Conservation (phyloP, 23 red algal genomes). For the Pyropia haitanensis region DNA sequence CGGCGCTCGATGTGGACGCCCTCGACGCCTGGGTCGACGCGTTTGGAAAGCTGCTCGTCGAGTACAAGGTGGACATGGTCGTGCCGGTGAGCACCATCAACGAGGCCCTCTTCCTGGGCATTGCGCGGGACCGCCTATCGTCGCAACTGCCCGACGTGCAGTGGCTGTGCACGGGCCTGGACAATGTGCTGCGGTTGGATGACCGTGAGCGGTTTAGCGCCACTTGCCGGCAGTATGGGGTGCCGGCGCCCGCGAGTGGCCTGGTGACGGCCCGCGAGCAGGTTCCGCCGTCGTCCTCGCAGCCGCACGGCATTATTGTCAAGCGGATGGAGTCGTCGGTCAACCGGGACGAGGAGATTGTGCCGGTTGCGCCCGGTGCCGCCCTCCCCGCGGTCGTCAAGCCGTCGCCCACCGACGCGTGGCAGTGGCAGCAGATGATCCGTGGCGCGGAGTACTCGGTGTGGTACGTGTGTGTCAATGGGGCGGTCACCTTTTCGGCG, state of each 20-base stretch:
- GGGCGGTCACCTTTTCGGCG: conserved; percentile 30
- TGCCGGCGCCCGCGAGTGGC: conserved; percentile 24
- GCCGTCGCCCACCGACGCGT: conserved; percentile 20
- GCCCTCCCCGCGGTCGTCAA: conserved; percentile 12
- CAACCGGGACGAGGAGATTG: conserved; percentile 57
- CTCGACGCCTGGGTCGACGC: conserved; percentile 25
- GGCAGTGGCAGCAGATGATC: conserved; percentile 64
- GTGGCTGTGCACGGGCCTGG: conserved; percentile 49
- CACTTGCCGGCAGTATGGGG: conserved; percentile 20
- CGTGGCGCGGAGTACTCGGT: conserved; percentile 39
- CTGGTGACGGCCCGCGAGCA: conserved; percentile 4
- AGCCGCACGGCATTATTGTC: conserved; percentile 29
- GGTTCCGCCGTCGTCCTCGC: neutral
- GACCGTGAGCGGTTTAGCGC: conserved; percentile 26
- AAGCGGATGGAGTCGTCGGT: conserved; percentile 53
- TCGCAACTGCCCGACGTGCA: conserved; percentile 22
- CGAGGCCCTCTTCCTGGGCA: conserved; percentile 41
- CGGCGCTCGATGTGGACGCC: neutral
- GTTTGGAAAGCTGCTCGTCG: conserved; percentile 34
- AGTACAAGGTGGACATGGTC: conserved; percentile 45
- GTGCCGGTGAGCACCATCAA: conserved; percentile 68
- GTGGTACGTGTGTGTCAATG: conserved; percentile 60
- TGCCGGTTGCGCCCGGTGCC: conserved; percentile 7
- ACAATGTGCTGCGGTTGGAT: conserved; percentile 38
- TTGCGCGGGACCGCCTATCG: conserved; percentile 21